Evolutionary conservation across 75 land plant genomes (phyloP).

Genomic region (Cunninghamia lanceolata): DNA sequence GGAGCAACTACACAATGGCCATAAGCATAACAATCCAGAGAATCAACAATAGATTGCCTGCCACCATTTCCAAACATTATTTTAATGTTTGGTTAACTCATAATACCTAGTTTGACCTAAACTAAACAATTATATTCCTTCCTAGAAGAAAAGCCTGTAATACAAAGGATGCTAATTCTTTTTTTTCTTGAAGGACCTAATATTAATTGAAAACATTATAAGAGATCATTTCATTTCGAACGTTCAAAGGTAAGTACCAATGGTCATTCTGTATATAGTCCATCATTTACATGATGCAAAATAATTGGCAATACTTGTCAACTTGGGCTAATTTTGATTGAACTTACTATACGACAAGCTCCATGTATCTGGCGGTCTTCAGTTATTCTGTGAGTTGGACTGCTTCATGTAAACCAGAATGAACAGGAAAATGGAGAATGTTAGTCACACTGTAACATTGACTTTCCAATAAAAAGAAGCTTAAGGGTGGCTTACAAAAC

Average conservation of each 20-base stretch:
- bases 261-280: too few species aligned
- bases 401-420: not conserved
- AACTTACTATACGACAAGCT: not conserved
- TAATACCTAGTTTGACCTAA: too few species aligned
- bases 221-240: too few species aligned
- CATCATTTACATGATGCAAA: not conserved
- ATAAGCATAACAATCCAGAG: too few species aligned
- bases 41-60: too few species aligned
- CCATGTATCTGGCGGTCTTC: slow-evolving; percentile 1
- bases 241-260: not conserved
- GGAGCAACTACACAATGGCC: too few species aligned
- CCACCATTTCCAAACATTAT: too few species aligned
- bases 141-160: too few species aligned
- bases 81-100: too few species aligned
- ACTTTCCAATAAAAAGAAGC: not conserved
- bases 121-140: too few species aligned
- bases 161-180: too few species aligned
- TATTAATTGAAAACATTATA: not conserved
- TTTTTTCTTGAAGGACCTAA: too few species aligned
- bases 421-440: slow-evolving; percentile 2
- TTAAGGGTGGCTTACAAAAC: not conserved
- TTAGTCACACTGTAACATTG: not conserved
- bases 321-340: not conserved
- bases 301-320: not conserved
- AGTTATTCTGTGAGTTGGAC: not conserved